Base-by-base conservation (phyloP, 495 filamentous ascomycete species). In the Stereocaulon alpinum region DNA sequence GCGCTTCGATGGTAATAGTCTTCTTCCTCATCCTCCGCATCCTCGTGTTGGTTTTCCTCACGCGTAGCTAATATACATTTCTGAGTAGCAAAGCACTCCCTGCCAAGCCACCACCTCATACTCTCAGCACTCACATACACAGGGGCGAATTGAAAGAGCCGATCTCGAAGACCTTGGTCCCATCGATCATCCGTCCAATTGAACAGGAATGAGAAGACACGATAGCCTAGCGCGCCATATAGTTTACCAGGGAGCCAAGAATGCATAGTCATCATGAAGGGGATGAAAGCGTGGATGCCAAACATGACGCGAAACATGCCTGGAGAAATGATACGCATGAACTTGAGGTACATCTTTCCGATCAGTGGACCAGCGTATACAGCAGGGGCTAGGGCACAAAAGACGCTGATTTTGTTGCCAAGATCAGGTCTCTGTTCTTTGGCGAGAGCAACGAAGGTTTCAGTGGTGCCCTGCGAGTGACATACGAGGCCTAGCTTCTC, bases 81-180 rank as follows among this genome's bases (percentile, higher is more conserved):
- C 61, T 96, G 90, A 61, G 78, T 86, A 0, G 93, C 89, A 68
- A 97, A 97, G 63, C 91, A 89, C 65, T 94, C 89, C 2, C 86
- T 73, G 0, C 93, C 93, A 1, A 97, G 77, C 92, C 92, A 97
- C 93, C 92, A 97, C 0, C 89, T 80, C 86, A 97, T 95, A 24
- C 82, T 86, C 74, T 97, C 92, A 6, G 88, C 82, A 59, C 84
- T 88, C 29, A 96, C 89, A 66, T 92, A 96, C 3, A 94, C 88
- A 4, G 92, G 92, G 3, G 88, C 83, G 62, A 95, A 96, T 66
- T 90, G 87, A 70, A 97, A 96, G 81, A 92, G 86, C 14, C 92
- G 83, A 64, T 88, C 76, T 43, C 88, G 79, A 17, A 96, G 72
- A 12, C 75, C 90, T 17, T 83, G 80, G 62, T 97, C 92, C 92